Evolutionary conservation across 2,329 filamentous ascomycete genomes (phyloP).

Genomic region (Colletotrichum sp.): DNA sequence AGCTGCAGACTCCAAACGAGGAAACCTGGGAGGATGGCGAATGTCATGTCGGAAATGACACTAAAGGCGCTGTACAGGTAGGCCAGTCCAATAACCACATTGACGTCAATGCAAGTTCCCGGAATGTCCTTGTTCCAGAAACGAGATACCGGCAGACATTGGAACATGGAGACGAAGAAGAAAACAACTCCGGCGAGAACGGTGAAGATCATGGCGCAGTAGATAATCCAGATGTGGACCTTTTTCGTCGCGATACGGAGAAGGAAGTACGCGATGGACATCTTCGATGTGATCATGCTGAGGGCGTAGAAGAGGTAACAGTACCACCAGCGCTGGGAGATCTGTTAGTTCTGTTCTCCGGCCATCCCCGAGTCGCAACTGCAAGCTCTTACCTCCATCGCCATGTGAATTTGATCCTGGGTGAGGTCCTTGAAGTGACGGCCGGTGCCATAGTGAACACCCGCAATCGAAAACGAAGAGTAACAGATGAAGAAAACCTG

Average conservation of each 20-base stretch:
- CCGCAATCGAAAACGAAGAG: constrained; percentile 35
- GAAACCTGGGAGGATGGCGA: constrained; percentile 57
- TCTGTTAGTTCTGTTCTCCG: constrained; percentile 15
- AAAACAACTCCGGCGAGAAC: constrained; percentile 41
- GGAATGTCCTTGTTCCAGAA: constrained; percentile 42
- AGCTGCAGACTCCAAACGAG: constrained; percentile 62
- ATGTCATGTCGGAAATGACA: constrained; percentile 55
- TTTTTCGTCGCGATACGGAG: constrained; percentile 42
- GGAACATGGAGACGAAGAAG: constrained; percentile 46
- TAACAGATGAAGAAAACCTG: constrained; percentile 42
- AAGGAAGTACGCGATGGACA: constrained; percentile 48
- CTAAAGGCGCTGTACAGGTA: constrained; percentile 57
- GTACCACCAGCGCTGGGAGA: constrained; percentile 39
- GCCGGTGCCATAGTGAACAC: constrained; percentile 46
- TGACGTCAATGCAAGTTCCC: constrained; percentile 41
- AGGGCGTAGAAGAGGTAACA: constrained; percentile 42
- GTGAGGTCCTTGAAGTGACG: constrained; percentile 37
- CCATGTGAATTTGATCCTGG: constrained; percentile 27
- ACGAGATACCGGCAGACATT: constrained; percentile 43
- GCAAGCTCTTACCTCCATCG: constrained; percentile 38
- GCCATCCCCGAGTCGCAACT: constrained; percentile 19
- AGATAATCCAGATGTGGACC: constrained; percentile 39
- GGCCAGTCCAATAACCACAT: constrained; percentile 55
- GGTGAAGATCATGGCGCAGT: constrained; percentile 38
- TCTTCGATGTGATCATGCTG: constrained; percentile 42